phyloP scores from a whole-genome alignment of 495 filamentous ascomycete genomes.

The Cudoniella acicularis region DNA sequence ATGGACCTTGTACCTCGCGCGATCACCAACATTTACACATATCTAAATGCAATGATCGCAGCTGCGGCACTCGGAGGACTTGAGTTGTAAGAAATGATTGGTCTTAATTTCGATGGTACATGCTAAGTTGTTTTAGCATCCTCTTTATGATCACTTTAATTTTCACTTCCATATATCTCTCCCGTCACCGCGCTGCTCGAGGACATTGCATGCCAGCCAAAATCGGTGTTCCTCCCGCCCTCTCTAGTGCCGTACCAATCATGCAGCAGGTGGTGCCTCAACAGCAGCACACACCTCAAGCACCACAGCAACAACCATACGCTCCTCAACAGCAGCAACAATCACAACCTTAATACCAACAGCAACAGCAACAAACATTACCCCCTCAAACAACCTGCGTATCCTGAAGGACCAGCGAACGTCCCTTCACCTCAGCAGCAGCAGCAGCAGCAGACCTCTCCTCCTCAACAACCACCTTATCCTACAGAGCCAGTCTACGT shows the following conservation, averaged over 20 bases:
- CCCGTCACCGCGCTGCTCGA: conserved; percentile 43
- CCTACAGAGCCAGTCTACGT: background rate
- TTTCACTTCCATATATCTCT: conserved; percentile 35
- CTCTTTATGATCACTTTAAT: conserved; percentile 37
- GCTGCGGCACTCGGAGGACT: conserved; percentile 37
- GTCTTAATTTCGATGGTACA: background rate
- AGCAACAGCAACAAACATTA: background rate
- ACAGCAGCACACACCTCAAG: no score
- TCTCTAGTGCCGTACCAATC: no score
- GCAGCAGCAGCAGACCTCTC: background rate
- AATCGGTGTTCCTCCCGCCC: background rate
- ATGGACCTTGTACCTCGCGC: background rate
- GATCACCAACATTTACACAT: conserved; percentile 6
- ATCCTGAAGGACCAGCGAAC: background rate
- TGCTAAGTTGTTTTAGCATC: conserved; percentile 25
- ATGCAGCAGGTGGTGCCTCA: no score
- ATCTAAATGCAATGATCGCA: conserved; percentile 25
- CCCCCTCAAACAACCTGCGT: background rate
- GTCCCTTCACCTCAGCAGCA: background rate
- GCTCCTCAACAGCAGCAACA: background rate
- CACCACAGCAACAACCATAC: no score
- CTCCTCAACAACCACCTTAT: background rate
- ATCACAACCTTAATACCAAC: background rate
- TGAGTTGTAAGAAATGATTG: conserved; percentile 35
- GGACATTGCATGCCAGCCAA: conserved; percentile 33